phyloP scores from a whole-genome alignment of 1,284 basidiomycete genomes.

The Ceratobasidium sp. region DNA sequence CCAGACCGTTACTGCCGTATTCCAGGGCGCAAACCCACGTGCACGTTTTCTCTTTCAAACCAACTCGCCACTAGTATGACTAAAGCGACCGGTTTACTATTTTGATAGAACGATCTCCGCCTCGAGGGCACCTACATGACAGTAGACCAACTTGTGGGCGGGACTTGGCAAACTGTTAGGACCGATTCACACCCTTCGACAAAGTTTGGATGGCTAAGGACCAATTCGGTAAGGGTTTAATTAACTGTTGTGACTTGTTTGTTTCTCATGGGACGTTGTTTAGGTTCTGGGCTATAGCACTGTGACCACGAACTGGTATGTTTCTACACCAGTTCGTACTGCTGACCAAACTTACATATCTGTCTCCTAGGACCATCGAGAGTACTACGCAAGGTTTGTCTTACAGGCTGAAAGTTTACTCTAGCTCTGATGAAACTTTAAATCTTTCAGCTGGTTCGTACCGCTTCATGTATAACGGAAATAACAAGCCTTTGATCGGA shows the following conservation, averaged over 20 bases:
- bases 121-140: constrained; percentile 79
- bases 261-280: neutral
- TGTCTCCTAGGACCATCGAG: constrained; percentile 29
- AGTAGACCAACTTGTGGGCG: constrained; percentile 66
- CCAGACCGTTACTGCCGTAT: constrained; percentile 69
- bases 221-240: constrained; percentile 60
- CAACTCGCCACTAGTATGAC: neutral
- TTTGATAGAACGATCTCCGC: constrained; percentile 76
- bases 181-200: constrained; percentile 87
- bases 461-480: constrained; percentile 76
- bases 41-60: constrained; percentile 56
- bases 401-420: neutral
- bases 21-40: constrained; percentile 82
- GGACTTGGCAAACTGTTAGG: constrained; percentile 67
- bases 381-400: constrained; percentile 34
- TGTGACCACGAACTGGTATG: constrained; percentile 46
- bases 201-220: constrained; percentile 72
- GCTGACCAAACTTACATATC: neutral
- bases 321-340: neutral
- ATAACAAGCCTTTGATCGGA: constrained; percentile 72
- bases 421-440: neutral
- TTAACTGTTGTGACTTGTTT: neutral
- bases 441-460: constrained; percentile 58
- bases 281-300: constrained; percentile 46
- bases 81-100: neutral